Evolutionary conservation across 1,139 yeast species (phyloP).

Genomic region (Maudiozyma humilis): DNA sequence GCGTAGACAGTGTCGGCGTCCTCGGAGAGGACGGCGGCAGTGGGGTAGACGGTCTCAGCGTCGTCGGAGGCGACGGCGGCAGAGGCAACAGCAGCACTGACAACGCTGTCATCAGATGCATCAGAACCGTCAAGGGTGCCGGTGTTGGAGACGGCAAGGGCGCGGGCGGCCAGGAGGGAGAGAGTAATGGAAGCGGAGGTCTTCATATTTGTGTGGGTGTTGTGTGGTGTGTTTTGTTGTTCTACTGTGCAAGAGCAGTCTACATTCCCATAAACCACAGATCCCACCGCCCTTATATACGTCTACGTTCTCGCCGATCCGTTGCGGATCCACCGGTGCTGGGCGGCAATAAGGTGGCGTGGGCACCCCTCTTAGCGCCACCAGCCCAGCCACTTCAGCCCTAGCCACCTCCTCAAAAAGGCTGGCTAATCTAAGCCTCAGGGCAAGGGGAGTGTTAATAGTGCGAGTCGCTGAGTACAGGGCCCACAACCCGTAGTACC

Average conservation of each 20-base stretch:
- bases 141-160: not conserved
- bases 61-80: not conserved
- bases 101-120: not conserved
- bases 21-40: not conserved
- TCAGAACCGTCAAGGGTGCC: not conserved
- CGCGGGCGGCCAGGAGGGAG: conserved; percentile 2
- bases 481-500: too few relatives aligned
- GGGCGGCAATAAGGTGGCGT: too few relatives aligned
- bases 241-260: not conserved
- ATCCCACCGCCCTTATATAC: not conserved
- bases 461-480: too few relatives aligned
- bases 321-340: too few relatives aligned
- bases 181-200: not conserved
- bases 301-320: too few relatives aligned
- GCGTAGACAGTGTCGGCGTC: not conserved
- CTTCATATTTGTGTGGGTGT: conserved; percentile 1
- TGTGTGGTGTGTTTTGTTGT: not conserved
- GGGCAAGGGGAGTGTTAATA: too few relatives aligned
- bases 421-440: too few relatives aligned
- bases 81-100: not conserved
- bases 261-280: not conserved
- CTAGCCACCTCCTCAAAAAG: not conserved
- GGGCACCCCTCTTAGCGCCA: too few relatives aligned
- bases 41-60: too few relatives aligned
- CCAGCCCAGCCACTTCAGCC: not conserved